Percentiles rank a stretch among this genome's conserved stretches.
Evolutionary conservation across 768 basidiomycete species (phyloP).

Genomic region (Krasilnikovozyma curviuscula): DNA sequence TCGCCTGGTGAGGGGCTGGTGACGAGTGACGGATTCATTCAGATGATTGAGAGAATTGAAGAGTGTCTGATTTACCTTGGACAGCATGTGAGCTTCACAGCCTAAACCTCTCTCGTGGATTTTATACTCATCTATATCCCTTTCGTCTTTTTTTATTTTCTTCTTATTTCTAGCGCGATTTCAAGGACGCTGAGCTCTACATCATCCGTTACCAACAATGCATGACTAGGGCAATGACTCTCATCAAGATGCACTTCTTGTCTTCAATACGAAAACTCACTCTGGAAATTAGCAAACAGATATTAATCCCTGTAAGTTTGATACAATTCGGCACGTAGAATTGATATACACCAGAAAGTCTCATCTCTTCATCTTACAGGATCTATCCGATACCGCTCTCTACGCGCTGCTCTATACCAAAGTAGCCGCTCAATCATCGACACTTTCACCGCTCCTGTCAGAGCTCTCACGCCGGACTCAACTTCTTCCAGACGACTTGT

Average conservation of each 20-base stretch:
- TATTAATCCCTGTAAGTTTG: no score
- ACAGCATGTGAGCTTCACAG: constrained; percentile 66
- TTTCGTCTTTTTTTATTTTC: neutral
- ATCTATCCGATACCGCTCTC: constrained; percentile 51
- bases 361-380: constrained; percentile 29
- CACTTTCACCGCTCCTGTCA: constrained; percentile 54
- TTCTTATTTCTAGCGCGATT: constrained; percentile 46
- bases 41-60: constrained; percentile 90
- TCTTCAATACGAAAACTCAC: constrained; percentile 61
- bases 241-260: constrained; percentile 93
- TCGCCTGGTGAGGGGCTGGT: constrained; percentile 83
- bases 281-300: constrained; percentile 51
- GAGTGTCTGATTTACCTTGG: constrained; percentile 82
- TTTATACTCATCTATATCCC: neutral
- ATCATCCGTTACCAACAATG: constrained; percentile 95
- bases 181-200: constrained; percentile 79
- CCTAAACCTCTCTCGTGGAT: constrained; percentile 7
- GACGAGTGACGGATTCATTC: constrained; percentile 71
- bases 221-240: constrained; percentile 91
- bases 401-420: constrained; percentile 67
- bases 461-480: constrained; percentile 70
- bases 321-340: no score
- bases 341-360: no score
- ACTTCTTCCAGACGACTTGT: constrained; percentile 51
- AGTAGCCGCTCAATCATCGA: constrained; percentile 50